Evolutionary conservation across 176 grass and related monocot genomes (phyloP), one percentile per base, ranked within the genome.

Genomic region (Cocos nucifera): DNA sequence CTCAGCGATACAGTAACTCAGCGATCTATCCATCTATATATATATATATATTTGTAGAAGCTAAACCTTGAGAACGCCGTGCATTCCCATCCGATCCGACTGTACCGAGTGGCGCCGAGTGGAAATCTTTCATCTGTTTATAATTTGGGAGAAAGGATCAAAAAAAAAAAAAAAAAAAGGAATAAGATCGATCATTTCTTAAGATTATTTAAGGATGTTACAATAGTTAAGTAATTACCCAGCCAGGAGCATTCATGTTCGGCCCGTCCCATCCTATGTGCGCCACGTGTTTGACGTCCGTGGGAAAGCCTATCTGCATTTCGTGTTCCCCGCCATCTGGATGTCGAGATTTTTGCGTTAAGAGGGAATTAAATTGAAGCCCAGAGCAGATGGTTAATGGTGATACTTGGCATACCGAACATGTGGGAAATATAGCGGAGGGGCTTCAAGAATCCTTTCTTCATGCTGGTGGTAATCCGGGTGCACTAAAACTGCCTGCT

Each of bases 221-320:
- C 20, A 58, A 19, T 48, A 39, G 52, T 54, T n/a, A 2, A 19
- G 0, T 19, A 60, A 69, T 58, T 67, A 97, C 92, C 92, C 92
- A 97, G 22, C 71, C 61, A n/a, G 82, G 73, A 26, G 24, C 68
- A 3, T 51, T 8, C 25, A 53, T 54, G 16, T 63, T 79, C 2
- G 83, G 69, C 17, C 83, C 87, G 0, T 89, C 82, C 69, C 75
- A 82, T 66, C 92, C 92, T 3, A 97, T 97, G 65, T 97, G 92
- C 0, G 86, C 92, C 75, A 97, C 80, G 51, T 97, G 92, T 63
- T 87, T 90, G 32, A 97, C 87, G 64, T 97, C 87, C 19, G 92
- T 97, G 19, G 92, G 92, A 53, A 88, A 77, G 53, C 92, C 92
- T 7, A 97, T 97, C 75, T 88, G 72, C 65, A 97, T 24, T 1